Percentiles rank a stretch among this genome's conserved stretches.
Conservation (phyloP, 2,329 filamentous ascomycete genomes). For the Phoma herbarum region DNA sequence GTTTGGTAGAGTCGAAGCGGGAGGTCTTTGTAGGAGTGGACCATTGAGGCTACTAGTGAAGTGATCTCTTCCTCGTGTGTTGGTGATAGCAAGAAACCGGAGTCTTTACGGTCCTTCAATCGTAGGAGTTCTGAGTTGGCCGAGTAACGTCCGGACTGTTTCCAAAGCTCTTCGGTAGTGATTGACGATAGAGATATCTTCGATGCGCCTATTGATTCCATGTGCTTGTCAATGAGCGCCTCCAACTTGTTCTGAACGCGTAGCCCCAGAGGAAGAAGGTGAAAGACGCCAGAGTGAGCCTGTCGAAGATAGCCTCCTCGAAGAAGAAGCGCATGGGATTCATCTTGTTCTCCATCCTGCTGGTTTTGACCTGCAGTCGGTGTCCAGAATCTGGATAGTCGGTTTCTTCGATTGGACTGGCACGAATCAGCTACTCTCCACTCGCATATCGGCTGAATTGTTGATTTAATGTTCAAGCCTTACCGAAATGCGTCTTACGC, state of each 20-base stretch:
- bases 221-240: conserved; percentile 84
- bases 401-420: conserved; percentile 64
- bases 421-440: not conserved
- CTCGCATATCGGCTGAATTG: not conserved
- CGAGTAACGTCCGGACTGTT: conserved; percentile 80
- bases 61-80: conserved; percentile 99
- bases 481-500: conserved; percentile 52
- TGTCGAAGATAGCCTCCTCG: conserved; percentile 58
- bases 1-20: conserved; percentile 92
- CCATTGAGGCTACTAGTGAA: conserved; percentile 72
- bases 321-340: conserved; percentile 56
- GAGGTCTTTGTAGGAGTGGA: conserved; percentile 85
- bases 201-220: conserved; percentile 81
- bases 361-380: conserved; percentile 75
- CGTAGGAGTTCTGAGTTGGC: conserved; percentile 83
- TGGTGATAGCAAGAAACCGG: conserved; percentile 79
- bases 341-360: conserved; percentile 59
- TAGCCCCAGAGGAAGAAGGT: conserved; percentile 85
- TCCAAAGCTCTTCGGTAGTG: conserved; percentile 85
- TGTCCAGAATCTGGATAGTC: conserved; percentile 80
- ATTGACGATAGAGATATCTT: conserved; percentile 85
- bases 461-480: not conserved
- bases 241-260: conserved; percentile 91
- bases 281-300: conserved; percentile 90
- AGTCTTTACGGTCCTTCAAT: conserved; percentile 79